These are phyloP conservation scores for Aureobasidium sp. DNA, from an alignment of 2,329 filamentous ascomycete species.

Conservation along the genomic window DNA sequence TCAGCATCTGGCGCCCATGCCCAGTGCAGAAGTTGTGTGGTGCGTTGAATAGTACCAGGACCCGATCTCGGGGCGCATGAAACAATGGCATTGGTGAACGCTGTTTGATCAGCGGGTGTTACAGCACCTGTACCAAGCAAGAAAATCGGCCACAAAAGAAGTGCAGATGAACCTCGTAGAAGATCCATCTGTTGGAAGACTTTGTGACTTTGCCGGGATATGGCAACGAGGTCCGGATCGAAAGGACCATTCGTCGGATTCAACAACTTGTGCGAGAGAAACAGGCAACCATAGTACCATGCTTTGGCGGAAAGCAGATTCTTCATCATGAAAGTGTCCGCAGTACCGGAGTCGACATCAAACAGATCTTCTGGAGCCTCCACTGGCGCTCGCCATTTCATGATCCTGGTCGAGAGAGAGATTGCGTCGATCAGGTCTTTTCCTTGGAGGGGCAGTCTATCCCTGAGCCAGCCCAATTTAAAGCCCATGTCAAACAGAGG, in stretches of 20 bases:
- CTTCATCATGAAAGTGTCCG: conserved; percentile 4
- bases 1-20: not conserved
- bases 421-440: not conserved
- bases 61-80: not conserved
- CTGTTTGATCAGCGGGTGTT: not conserved
- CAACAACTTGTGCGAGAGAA: not conserved
- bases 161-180: not conserved
- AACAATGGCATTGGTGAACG: not conserved
- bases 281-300: not conserved
- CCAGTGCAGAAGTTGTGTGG: not conserved
- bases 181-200: not conserved
- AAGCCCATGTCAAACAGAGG: not conserved
- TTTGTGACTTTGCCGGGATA: not conserved
- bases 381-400: not conserved
- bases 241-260: not conserved
- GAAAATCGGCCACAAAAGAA: not conserved
- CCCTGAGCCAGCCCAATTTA: not conserved
- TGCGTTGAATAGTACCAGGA: not conserved
- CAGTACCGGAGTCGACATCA: not conserved
- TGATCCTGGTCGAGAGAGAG: not conserved
- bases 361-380: conserved; percentile 3
- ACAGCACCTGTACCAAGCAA: conserved; percentile 1
- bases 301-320: conserved; percentile 1
- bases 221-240: not conserved
- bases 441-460: not conserved